Base-by-base conservation (phyloP, 305 asterid species). In the Stenogyne calaminthoides region DNA sequence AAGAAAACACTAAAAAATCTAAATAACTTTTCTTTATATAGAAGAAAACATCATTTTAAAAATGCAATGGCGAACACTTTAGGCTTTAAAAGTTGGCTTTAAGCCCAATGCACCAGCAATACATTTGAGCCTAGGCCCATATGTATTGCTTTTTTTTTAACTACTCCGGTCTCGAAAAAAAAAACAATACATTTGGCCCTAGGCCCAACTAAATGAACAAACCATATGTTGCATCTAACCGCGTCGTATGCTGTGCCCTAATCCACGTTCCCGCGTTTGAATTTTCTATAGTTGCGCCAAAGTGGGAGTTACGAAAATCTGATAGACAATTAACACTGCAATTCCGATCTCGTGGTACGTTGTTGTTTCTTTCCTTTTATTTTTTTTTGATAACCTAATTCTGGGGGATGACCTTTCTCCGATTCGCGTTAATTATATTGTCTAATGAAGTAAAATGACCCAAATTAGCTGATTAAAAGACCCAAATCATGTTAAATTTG, bases 221-320 rank as follows among this genome's bases (percentile, higher is more conserved):
- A 25, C 10, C 19, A 58, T 9, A 11, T 1, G 6, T 1, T 39
- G 14, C 36, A 9, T 6, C 20, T 1, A 6, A 70, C 67, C 68
- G 34, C 75, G 60, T 7, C 69, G 76, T 71, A 44, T 46, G 36
- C 39, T 9, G 1, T 15, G 65, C 71, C 36, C 70, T 62, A 62
- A 72, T 52, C 37, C 42, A 14, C 46, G 5, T 52, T 40, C 65
- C 47, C 64, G 27, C 7, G 58, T 4, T 72, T 34, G 8, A 29
- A 5, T 51, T 22, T 22, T n/a, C 64, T 1, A 2, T 61, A 47
- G 16, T 19, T 46, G 22, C 14, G 6, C 1, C 25, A 22, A 22
- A 20, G 22, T 16, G 20, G 32, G 18, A 18, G 44, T n/a, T 32
- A 4, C 15, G 73, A 20, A 69, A 54, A 11, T 57, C 5, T 5